Base-by-base conservation (phyloP, 805 yeast species). In the Pichia gijzeniarum region DNA sequence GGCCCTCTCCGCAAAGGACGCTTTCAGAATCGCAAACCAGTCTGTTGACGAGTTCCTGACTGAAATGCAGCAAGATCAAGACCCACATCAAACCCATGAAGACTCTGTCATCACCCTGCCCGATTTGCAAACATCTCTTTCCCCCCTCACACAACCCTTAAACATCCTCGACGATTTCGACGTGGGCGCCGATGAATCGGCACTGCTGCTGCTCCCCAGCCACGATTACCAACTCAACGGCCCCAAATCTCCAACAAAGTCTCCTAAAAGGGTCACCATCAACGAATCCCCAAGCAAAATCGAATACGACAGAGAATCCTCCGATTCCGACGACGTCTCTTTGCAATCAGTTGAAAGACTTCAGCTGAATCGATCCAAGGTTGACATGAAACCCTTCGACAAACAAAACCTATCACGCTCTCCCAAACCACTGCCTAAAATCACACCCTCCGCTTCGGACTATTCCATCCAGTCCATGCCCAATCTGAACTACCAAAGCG, bases 41-140 rank as follows among this genome's bases (percentile, higher is more conserved):
- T 68, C 72, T 1, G 72, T 68, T 10, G 72, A 68, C 41, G 70
- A 68, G 38, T 56, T 70, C 12, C 47, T 70, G 17, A 60, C 61
- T 48, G 67, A 62, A 41, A 56, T 60, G 14, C 16, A 10, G 6
- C n/a, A 6, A 6, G 33, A 7, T 30, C 14, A 30, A 30, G 14
- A 12, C 13, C 16, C 13, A 7, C 28, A 25, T 6, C 28, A 7
- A 10, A 6, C 10, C 10, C 6, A 25, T 10, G 28, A 44, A 7
- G 21, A 31, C 2, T 35, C 35, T 27, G 48, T 44, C 16, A 39
- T 48, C 5, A 41, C 47, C 14, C 30, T 48, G 22, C 51, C 51
- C 8, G 51, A 47, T 6, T 41, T 44, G 17, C 32, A 39, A 6
- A 35, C 19, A 18, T 40, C 48, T 18, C 35, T 27, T 30, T 48